Evolutionary conservation across 768 basidiomycete genomes (phyloP), one percentile per base, ranked within the genome.

Genomic region (Termitomyces sp.): DNA sequence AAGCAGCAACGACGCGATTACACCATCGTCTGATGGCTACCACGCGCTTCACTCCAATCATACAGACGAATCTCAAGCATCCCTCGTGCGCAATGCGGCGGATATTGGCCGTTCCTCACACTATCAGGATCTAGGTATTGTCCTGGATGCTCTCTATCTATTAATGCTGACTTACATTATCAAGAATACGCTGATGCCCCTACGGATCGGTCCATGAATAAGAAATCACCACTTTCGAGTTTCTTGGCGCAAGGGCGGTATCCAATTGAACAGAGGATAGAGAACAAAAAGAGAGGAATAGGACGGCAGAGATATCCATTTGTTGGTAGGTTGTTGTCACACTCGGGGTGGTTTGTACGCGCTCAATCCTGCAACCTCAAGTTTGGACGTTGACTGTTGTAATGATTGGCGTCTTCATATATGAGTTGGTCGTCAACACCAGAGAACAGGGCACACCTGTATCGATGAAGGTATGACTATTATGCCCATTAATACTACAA

Each of bases 231-330:
- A 3, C 71, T 84, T 3, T 65, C 66, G 9, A 71, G 66, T 48
- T 74, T 85, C 36, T 56, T 86, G n/a, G 72, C 74, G 13, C 64
- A 65, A 36, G 81, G 78, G 10, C 77, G 72, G 57, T 86, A 86
- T 57, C 87, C 88, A 5, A 41, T 89, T 32, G 83, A 90, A 60
- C 88, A 95, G 66, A 82, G 88, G 50, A 94, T 97, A 66, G 89
- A 94, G 66, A 80, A 91, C 66, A 96, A 96, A 77, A 88, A 82
- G 67, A 80, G 88, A 32, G 92, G 93, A 0, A 80, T 96, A 49
- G 90, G 89, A 7, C 79, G 90, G 22, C 96, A 98, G 72, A 82
- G 69, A 60, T 80, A 89, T 69, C 92, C 92, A 33, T 83, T 87
- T 60, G 79, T 87, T 44, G 89, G 93, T 93, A 51, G 44, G 73